phyloP scores from a whole-genome alignment of 495 filamentous ascomycete genomes.

The Durotheca rogersii region DNA sequence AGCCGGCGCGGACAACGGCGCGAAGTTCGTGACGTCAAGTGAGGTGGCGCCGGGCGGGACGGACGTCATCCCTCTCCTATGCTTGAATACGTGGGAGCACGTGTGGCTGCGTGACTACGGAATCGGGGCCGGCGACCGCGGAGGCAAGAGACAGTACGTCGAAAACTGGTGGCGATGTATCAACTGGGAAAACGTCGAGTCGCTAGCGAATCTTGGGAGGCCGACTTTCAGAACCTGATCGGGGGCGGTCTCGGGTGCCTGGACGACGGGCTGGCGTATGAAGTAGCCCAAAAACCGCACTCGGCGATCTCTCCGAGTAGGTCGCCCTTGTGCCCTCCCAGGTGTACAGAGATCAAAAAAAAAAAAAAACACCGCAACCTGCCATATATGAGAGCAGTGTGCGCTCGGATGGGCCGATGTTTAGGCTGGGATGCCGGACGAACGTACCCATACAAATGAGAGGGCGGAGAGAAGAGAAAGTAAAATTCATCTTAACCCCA shows the following conservation, averaged over 20 bases:
- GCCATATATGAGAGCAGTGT: slow-evolving; percentile 1
- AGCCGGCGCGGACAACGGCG: slow-evolving; percentile 39
- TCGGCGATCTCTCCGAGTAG: no score
- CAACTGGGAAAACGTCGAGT: slow-evolving; percentile 76
- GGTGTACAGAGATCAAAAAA: no score
- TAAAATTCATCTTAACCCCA: neutral
- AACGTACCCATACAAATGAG: neutral
- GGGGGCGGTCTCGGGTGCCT: neutral
- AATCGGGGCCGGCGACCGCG: slow-evolving; percentile 43
- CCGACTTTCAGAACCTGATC: slow-evolving; percentile 6
- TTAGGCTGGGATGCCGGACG: neutral
- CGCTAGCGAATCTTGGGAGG: slow-evolving; percentile 25
- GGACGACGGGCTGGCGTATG: slow-evolving; percentile 19
- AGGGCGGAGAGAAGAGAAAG: no score
- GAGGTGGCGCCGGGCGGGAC: slow-evolving; percentile 64
- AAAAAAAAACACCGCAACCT: slow-evolving; percentile 18
- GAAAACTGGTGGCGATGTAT: slow-evolving; percentile 83
- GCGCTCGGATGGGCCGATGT: neutral
- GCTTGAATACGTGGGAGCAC: slow-evolving; percentile 96
- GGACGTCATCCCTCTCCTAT: slow-evolving; percentile 73
- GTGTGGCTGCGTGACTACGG: slow-evolving; percentile 86
- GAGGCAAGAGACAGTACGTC: slow-evolving; percentile 74
- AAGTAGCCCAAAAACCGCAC: slow-evolving; percentile 26
- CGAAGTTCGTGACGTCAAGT: slow-evolving; percentile 22
- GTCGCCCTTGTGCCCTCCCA: no score